Evolutionary conservation across 257 asterid species (phyloP), one percentile per base, ranked within the genome.

Genomic region (Solanum chmielewskii): DNA sequence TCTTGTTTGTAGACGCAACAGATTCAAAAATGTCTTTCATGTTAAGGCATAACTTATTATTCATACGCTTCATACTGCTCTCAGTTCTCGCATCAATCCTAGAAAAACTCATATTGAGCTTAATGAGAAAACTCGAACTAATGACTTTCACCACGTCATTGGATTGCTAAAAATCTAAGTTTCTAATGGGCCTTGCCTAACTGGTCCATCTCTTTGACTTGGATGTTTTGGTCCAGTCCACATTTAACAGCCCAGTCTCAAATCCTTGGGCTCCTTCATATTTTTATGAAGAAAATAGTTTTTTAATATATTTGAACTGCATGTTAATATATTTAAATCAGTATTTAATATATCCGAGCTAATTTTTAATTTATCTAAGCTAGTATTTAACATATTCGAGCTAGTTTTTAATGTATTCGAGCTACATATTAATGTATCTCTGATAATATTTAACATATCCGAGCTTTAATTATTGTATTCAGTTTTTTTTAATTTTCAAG

Each of bases 341-440:
- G 0, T 35, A 35, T 35, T 35, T 35, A 35, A 35, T 35, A 1
- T 0, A 35, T 35, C 0, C 0, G 7, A 35, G 7, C 0, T 37
- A 37, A 1, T 37, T 37, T 37, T 37, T 35, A 35, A 35, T 35
- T 0, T 35, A 35, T 35, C 39, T 35, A 5, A 35, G 1, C 35
- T 33, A 33, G 39, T 35, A 35, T 35, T 5, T 35, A 35, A 35
- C 39, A 35, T 35, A 5, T 35, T 1, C 7, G 7, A 35, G 39
- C 39, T 35, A 35, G 7, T 35, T 35, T 35, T 35, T 35, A 35
- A 35, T 35, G 1, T 35, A 35, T 35, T 35, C 7, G 7, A 35
- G 7, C 39, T 35, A 35, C 7, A 35, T 35, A 35, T 35, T 35
- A 35, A 35, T 5, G 39, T 35, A 5, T 35, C 39, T 35, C 39